phyloP scores from a whole-genome alignment of 176 grass and related monocot species.

The Triticum dicoccoides region DNA sequence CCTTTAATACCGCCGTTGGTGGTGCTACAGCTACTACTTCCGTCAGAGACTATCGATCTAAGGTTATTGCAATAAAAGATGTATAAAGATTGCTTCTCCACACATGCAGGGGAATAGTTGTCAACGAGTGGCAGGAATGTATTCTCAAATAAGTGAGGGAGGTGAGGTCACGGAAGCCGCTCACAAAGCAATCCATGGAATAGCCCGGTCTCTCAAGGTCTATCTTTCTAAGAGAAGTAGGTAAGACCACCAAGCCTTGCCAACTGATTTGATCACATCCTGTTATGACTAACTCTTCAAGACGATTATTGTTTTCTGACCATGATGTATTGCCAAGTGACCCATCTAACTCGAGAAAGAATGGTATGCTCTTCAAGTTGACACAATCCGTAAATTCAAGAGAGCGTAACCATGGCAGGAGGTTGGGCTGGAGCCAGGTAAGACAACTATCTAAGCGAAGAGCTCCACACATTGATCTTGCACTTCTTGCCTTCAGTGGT shows the following conservation, averaged over 20 bases:
- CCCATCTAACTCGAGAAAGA: neutral
- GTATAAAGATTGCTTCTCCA: too few species aligned
- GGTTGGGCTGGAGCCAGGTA: neutral
- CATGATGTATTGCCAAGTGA: neutral
- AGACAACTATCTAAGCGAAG: too few species aligned
- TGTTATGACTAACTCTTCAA: neutral
- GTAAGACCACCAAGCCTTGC: too few species aligned
- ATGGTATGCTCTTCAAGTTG: neutral
- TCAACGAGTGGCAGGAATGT: neutral
- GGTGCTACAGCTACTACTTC: neutral
- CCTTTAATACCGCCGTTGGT: neutral
- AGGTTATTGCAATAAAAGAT: neutral
- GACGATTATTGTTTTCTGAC: neutral
- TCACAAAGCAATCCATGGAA: too few species aligned
- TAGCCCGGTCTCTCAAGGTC: too few species aligned
- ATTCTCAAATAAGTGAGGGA: too few species aligned
- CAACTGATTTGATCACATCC: too few species aligned
- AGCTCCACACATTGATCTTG: too few species aligned
- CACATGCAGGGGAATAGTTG: neutral
- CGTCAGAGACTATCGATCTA: neutral
- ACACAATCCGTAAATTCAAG: accelerated
- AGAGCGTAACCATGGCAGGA: neutral
- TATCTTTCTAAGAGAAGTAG: too few species aligned
- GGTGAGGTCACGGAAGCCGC: too few species aligned
- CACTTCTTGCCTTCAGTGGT: too few species aligned